Percentiles rank a stretch among this genome's conserved stretches.
These are phyloP conservation scores for Suhomyces kilbournensis DNA, from an alignment of 805 yeast species.

Conservation along the genomic window DNA sequence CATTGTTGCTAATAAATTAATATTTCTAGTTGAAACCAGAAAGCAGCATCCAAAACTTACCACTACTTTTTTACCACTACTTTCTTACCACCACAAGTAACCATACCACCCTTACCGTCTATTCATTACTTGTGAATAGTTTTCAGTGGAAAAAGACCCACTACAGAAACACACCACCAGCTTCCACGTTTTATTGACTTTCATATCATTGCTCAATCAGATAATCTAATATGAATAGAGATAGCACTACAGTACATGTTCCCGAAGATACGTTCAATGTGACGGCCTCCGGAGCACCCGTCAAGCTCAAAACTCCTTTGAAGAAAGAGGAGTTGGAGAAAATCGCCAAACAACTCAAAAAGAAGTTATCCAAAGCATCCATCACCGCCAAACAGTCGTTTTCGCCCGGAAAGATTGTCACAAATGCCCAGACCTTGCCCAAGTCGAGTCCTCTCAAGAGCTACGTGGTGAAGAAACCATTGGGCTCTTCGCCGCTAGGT, in stretches of 20 bases:
- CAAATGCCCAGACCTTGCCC: conserved; percentile 13
- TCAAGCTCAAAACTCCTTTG: conserved; percentile 33
- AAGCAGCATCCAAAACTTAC: too few relatives aligned
- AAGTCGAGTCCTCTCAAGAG: conserved; percentile 31
- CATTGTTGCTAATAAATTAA: background rate
- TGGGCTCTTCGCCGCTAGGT: conserved; percentile 18
- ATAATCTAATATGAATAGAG: background rate
- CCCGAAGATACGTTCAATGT: conserved; percentile 1
- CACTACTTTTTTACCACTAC: too few relatives aligned
- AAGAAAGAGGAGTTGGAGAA: conserved; percentile 44
- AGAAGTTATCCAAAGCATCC: conserved; percentile 41
- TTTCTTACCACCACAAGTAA: too few relatives aligned
- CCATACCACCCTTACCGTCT: too few relatives aligned
- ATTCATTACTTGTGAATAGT: too few relatives aligned
- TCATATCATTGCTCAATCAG: too few relatives aligned
- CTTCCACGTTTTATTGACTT: too few relatives aligned
- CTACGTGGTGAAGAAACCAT: conserved; percentile 23
- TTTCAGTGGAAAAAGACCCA: background rate
- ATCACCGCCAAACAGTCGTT: conserved; percentile 40
- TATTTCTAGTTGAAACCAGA: background rate
- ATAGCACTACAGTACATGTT: conserved; percentile 3
- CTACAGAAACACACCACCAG: too few relatives aligned
- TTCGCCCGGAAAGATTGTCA: conserved; percentile 11
- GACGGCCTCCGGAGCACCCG: conserved; percentile 2
- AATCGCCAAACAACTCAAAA: conserved; percentile 42